Evolutionary conservation across 2,329 filamentous ascomycete genomes (phyloP).

Genomic region (Harringtonia lauricola): DNA sequence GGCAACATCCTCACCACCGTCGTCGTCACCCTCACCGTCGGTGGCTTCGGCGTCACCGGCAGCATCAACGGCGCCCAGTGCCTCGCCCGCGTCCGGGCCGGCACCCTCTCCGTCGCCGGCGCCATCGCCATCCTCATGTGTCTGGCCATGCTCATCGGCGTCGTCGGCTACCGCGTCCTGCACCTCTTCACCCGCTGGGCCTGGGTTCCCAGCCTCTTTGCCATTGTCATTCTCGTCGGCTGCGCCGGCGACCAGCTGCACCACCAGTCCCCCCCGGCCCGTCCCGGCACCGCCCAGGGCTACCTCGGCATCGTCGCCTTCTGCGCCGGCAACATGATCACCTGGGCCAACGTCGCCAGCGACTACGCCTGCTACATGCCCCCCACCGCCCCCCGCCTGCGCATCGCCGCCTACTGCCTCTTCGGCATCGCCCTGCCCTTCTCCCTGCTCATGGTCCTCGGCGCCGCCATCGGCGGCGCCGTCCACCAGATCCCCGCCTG

Average conservation of each 20-base stretch:
- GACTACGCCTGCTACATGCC: slow-evolving; percentile 52
- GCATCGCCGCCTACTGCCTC: slow-evolving; percentile 44
- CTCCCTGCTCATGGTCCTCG: slow-evolving; percentile 48
- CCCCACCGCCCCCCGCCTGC: slow-evolving; percentile 19
- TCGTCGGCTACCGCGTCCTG: slow-evolving; percentile 9
- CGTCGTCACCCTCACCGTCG: slow-evolving; percentile 50
- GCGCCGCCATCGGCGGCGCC: slow-evolving; percentile 51
- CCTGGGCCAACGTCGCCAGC: slow-evolving; percentile 46
- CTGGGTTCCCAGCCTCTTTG: slow-evolving; percentile 11
- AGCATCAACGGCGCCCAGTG: slow-evolving; percentile 46
- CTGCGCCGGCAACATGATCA: slow-evolving; percentile 50
- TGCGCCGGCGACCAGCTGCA: slow-evolving; percentile 4
- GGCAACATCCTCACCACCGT: slow-evolving; percentile 46
- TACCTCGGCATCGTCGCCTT: slow-evolving; percentile 44
- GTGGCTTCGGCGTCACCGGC: slow-evolving; percentile 50
- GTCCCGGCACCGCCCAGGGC: slow-evolving; percentile 20
- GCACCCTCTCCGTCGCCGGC: slow-evolving; percentile 35
- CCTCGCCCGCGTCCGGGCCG: slow-evolving; percentile 25
- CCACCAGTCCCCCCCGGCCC: not conserved
- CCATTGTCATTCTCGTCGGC: slow-evolving; percentile 7
- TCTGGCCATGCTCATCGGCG: slow-evolving; percentile 8
- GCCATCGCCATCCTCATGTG: slow-evolving; percentile 44
- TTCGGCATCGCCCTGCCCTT: slow-evolving; percentile 42
- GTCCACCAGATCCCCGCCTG: slow-evolving; percentile 41
- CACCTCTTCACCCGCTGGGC: slow-evolving; percentile 10